These are phyloP conservation scores for Amanita subjunquillea DNA, from an alignment of 768 basidiomycete species.

Conservation along the genomic window DNA sequence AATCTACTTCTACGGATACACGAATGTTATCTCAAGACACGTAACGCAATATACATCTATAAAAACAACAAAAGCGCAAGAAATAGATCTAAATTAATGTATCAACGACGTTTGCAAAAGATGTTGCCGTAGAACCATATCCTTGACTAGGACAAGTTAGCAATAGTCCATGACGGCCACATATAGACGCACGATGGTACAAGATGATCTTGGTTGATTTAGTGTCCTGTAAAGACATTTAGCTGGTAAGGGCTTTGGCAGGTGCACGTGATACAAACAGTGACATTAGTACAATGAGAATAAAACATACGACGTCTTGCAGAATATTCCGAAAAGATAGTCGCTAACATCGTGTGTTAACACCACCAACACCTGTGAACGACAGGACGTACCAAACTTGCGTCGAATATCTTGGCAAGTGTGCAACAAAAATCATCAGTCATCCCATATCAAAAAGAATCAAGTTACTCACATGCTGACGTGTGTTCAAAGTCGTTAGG, in stretches of 20 bases:
- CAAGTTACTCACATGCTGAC: slow-evolving; percentile 43
- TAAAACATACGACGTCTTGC: slow-evolving; percentile 41
- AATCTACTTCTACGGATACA: neutral
- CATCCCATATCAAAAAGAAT: neutral
- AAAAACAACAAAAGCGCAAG: neutral
- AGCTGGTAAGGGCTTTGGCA: neutral
- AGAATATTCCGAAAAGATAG: slow-evolving; percentile 33
- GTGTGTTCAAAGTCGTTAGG: slow-evolving; percentile 62
- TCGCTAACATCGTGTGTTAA: slow-evolving; percentile 16
- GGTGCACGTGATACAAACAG: slow-evolving; percentile 27
- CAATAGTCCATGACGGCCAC: neutral
- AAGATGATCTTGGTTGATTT: slow-evolving; percentile 46
- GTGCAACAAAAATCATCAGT: neutral
- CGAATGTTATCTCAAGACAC: neutral
- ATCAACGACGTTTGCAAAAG: slow-evolving; percentile 30
- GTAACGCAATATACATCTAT: neutral
- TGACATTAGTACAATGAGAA: slow-evolving; percentile 59
- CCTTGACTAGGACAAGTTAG: slow-evolving; percentile 24
- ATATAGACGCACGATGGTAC: slow-evolving; percentile 24
- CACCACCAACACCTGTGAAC: neutral
- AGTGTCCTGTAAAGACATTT: slow-evolving; percentile 33
- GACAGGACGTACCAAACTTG: slow-evolving; percentile 29
- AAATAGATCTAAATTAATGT: slow-evolving; percentile 9
- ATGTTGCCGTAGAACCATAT: slow-evolving; percentile 35
- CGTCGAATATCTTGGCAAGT: slow-evolving; percentile 24